Conservation (phyloP, 306 rosid genomes). For the Dryas octopetala region DNA sequence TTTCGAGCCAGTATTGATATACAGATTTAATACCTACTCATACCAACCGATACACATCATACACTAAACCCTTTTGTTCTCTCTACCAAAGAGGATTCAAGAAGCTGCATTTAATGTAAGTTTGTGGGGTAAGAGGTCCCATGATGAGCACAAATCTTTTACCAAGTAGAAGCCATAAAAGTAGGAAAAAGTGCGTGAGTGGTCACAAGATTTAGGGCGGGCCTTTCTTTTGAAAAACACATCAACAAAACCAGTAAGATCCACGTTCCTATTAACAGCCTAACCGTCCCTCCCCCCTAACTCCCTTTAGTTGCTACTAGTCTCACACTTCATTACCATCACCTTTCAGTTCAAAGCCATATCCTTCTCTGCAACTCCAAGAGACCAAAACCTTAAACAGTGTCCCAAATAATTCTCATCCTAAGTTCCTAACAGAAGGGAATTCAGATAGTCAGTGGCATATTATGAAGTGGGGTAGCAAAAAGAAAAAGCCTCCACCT, state of each 20-base stretch:
- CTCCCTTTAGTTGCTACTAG: constrained; percentile 12
- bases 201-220: constrained; percentile 75
- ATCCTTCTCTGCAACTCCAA: constrained; percentile 15
- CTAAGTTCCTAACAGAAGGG: constrained; percentile 15
- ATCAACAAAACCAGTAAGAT: constrained; percentile 30
- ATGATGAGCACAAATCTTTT: constrained; percentile 31
- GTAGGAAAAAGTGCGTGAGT: constrained; percentile 57
- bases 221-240: constrained; percentile 57
- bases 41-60: no score
- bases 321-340: constrained; percentile 17
- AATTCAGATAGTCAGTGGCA: neutral
- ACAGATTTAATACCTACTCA: no score
- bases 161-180: constrained; percentile 30
- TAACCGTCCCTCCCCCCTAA: constrained; percentile 48
- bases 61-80: no score
- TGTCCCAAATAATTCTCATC: neutral
- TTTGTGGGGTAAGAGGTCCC: constrained; percentile 34
- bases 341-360: constrained; percentile 2
- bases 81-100: neutral
- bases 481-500: constrained; percentile 46
- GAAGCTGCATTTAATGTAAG: neutral
- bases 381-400: neutral
- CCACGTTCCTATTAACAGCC: constrained; percentile 66
- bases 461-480: constrained; percentile 63
- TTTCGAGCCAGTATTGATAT: no score